Conservation (phyloP, 106 monocot genomes). For the Apostasia ramifera region DNA sequence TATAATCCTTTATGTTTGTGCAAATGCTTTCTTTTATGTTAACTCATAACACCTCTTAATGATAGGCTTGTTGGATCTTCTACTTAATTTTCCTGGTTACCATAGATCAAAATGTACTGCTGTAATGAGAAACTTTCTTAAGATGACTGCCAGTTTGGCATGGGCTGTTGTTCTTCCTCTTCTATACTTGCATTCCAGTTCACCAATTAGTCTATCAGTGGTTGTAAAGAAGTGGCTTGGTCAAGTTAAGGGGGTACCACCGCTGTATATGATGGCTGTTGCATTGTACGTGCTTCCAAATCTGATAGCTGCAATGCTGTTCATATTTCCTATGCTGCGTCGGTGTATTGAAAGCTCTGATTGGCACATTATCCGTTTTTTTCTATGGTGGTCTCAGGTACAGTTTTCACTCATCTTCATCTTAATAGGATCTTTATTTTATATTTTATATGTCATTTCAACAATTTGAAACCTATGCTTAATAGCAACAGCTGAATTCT, state of each 20-base stretch:
- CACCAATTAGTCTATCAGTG: constrained; percentile 31
- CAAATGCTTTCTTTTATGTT: constrained; percentile 26
- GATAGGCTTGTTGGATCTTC: constrained; percentile 73
- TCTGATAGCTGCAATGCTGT: constrained; percentile 50
- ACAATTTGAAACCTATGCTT: no score
- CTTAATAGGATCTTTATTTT: neutral
- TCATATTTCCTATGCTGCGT: constrained; percentile 85
- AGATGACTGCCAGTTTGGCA: constrained; percentile 57
- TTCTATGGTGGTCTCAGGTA: constrained; percentile 99
- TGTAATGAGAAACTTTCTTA: constrained; percentile 77
- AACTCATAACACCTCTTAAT: constrained; percentile 1
- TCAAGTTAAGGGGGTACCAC: constrained; percentile 74
- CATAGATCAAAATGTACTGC: constrained; percentile 82
- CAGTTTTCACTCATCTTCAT: neutral
- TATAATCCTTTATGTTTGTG: no score
- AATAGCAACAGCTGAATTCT: neutral
- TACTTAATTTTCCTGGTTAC: constrained; percentile 93
- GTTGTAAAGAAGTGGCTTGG: constrained; percentile 53
- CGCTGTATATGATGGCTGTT: constrained; percentile 77
- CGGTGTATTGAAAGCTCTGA: constrained; percentile 92
- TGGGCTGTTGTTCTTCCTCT: constrained; percentile 78
- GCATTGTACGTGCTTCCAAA: constrained; percentile 85
- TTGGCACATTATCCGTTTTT: constrained; percentile 69
- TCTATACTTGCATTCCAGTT: constrained; percentile 51
- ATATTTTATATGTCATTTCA: neutral